These are phyloP conservation scores for Talaromyces sp. DNA, from an alignment of 2,329 filamentous ascomycete genomes.

Conservation along the genomic window DNA sequence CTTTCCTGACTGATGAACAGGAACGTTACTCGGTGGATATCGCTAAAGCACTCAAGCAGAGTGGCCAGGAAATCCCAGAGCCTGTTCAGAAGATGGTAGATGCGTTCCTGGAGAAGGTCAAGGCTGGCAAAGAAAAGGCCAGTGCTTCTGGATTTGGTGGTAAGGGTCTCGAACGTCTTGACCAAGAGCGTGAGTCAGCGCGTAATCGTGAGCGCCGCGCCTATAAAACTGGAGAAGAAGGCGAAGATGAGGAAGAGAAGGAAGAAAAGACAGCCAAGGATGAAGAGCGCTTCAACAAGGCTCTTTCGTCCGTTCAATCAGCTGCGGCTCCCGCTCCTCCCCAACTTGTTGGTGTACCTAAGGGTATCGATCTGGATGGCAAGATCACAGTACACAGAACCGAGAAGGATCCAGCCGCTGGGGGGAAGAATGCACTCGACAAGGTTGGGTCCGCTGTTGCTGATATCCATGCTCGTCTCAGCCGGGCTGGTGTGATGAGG, in stretches of 20 bases:
- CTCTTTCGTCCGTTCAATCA: slow-evolving; percentile 65
- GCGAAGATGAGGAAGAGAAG: slow-evolving; percentile 70
- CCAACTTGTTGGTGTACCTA: slow-evolving; percentile 50
- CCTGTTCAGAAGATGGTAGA: slow-evolving; percentile 62
- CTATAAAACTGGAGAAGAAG: slow-evolving; percentile 86
- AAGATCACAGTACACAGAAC: slow-evolving; percentile 75
- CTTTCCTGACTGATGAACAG: slow-evolving; percentile 88
- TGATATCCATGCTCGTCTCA: slow-evolving; percentile 87
- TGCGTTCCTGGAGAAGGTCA: slow-evolving; percentile 84
- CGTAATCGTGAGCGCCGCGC: slow-evolving; percentile 84
- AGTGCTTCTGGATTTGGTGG: slow-evolving; percentile 85
- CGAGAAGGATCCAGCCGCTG: slow-evolving; percentile 56
- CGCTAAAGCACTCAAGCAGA: slow-evolving; percentile 88
- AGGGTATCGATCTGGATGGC: slow-evolving; percentile 64
- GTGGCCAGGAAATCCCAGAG: slow-evolving; percentile 79
- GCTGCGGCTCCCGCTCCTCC: slow-evolving; percentile 53
- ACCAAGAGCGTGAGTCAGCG: slow-evolving; percentile 86
- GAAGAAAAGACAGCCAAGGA: slow-evolving; percentile 70
- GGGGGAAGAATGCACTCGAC: slow-evolving; percentile 70
- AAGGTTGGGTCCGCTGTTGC: slow-evolving; percentile 88
- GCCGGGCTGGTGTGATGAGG: slow-evolving; percentile 84
- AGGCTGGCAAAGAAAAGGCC: slow-evolving; percentile 86
- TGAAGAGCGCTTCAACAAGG: slow-evolving; percentile 59
- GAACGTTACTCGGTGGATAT: slow-evolving; percentile 89
- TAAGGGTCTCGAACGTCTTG: slow-evolving; percentile 87